Conservation (phyloP, 805 yeast genomes). For the Saccharomycopsis vini region DNA sequence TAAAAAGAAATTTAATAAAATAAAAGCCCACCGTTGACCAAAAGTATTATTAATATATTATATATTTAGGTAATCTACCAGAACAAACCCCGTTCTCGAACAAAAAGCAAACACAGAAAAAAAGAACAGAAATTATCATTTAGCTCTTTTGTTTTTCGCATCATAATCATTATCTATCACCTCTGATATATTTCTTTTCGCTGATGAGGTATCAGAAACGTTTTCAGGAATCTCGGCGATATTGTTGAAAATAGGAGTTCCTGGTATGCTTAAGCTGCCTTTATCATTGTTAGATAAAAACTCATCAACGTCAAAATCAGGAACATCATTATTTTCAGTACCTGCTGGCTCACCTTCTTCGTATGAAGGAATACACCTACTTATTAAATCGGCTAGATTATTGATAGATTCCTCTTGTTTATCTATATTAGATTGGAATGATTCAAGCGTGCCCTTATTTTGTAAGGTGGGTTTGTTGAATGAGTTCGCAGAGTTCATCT, state of each 20-base stretch:
- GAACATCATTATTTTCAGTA: not conserved
- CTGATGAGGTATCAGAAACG: not conserved
- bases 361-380: slow-evolving; percentile 6
- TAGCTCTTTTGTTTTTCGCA: not conserved
- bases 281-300: slow-evolving; percentile 5
- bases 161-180: not conserved
- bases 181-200: not conserved
- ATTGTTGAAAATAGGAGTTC: not conserved
- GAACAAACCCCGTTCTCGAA: no score
- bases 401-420: slow-evolving; percentile 17
- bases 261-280: slow-evolving; percentile 1
- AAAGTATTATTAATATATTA: no score
- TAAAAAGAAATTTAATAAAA: no score
- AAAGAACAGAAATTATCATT: not conserved
- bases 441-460: slow-evolving; percentile 5
- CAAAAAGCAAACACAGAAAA: not conserved
- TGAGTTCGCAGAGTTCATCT: no score
- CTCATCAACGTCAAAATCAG: slow-evolving; percentile 17
- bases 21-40: no score
- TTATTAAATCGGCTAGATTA: slow-evolving; percentile 15
- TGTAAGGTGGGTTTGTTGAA: no score
- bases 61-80: no score
- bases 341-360: not conserved
- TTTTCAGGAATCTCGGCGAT: not conserved
- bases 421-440: slow-evolving; percentile 9